Base-by-base conservation (phyloP, 495 filamentous ascomycete species). In the Jackrogersella multiformis region DNA sequence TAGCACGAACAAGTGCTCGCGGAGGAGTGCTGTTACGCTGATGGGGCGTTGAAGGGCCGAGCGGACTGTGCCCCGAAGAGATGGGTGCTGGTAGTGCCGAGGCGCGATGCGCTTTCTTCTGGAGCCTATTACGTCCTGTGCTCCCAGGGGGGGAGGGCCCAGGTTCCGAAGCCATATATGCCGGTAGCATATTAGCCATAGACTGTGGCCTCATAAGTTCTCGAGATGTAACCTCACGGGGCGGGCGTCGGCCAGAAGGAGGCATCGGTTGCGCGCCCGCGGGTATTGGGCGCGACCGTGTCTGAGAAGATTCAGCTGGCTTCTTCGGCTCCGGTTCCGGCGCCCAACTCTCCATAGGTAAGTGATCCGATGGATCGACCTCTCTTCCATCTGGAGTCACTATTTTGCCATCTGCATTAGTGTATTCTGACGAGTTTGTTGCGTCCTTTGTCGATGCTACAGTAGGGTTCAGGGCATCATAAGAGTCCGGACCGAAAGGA, bases 401-500 rank as follows among this genome's bases (percentile, higher is more conserved):
- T 52, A 97, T 94, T 67, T 88, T 87, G 18, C 81, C 83, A 16
- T 77, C 78, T 1, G 76, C 76, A 44, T 84, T 82, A 38, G 75
- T 72, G 51, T 78, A 83, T 49, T 80, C 77, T 2, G 68, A 56
- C 2, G 62, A 56, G 4, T 64, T 60, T 0, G 63, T 38, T 1
- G 52, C 35, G 0, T 80, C 76, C 15, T 75, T 64, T n/a, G 67
- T 61, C 2, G 81, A 73, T 1, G 76, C 68, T 0, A 83, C 65
- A 4, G 56, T 72, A 20, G 91, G 91, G 67, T 94, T 94, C 72
- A 92, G 82, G 1, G 84, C 81, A 55, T 93, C 87, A 73, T 92
- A 98, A 13, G 90, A 92, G 73, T 98, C 95, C 0, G 96, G 95
- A 15, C 90, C 91, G 71, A 96, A 98, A 0, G 95, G 94, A 16